Evolutionary conservation across 768 basidiomycete genomes (phyloP).

Genomic region (Trametes cinnabarina): DNA sequence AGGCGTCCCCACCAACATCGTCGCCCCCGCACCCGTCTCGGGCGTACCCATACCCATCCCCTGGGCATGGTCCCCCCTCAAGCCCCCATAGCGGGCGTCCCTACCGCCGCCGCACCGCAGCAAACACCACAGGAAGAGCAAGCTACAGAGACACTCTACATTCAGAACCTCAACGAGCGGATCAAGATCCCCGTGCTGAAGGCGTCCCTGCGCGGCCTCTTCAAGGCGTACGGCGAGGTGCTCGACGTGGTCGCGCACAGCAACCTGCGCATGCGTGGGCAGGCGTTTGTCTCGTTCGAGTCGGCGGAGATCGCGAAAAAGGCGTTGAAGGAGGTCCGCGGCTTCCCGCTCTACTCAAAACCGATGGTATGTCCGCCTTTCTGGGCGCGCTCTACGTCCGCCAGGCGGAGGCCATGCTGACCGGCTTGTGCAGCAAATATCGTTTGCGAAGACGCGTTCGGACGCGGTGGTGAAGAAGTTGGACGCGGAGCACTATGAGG

Average conservation of each 20-base stretch:
- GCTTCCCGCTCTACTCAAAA: conserved; percentile 94
- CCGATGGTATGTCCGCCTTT: conserved; percentile 69
- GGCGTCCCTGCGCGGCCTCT: conserved; percentile 80
- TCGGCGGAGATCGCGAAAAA: conserved; percentile 79
- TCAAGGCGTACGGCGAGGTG: conserved; percentile 91
- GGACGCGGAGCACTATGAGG: conserved; percentile 64
- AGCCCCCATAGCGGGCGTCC: background rate
- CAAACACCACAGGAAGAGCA: conserved; percentile 40
- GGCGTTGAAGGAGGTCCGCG: conserved; percentile 88
- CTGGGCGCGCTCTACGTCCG: background rate
- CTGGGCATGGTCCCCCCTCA: conserved; percentile 8
- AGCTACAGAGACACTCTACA: conserved; percentile 85
- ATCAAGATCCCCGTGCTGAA: conserved; percentile 91
- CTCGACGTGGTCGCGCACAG: conserved; percentile 93
- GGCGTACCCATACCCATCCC: conserved; percentile 17
- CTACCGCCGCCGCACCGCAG: conserved; percentile 17
- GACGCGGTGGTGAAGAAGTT: conserved; percentile 85
- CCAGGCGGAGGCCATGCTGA: background rate
- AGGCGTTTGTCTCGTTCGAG: conserved; percentile 94
- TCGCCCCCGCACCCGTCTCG: conserved; percentile 24
- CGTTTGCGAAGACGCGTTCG: conserved; percentile 85
- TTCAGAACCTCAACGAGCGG: conserved; percentile 96
- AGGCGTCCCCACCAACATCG: conserved; percentile 18
- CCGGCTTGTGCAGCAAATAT: conserved; percentile 75
- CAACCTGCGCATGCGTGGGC: conserved; percentile 96